phyloP scores from a whole-genome alignment of 2,329 filamentous ascomycete species.

The Periconia sp. region DNA sequence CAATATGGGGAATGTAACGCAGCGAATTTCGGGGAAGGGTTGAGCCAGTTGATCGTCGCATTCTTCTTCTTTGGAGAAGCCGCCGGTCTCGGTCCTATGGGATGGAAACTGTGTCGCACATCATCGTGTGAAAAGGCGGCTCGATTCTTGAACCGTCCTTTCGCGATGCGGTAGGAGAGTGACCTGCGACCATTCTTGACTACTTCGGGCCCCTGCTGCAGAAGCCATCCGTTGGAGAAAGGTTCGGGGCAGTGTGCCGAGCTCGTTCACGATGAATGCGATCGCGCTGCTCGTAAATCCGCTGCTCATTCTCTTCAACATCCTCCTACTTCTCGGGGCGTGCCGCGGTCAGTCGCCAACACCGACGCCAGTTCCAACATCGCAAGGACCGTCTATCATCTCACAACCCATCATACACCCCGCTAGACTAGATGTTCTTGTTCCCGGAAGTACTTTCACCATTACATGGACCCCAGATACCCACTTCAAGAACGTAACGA shows the following conservation, averaged over 20 bases:
- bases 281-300: constrained; percentile 73
- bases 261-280: not conserved
- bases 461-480: constrained; percentile 16
- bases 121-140: too few relatives aligned
- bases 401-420: constrained; percentile 19
- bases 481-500: constrained; percentile 20
- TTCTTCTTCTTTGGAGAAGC: not conserved
- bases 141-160: not conserved
- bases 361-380: constrained; percentile 8
- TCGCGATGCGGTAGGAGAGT: not conserved
- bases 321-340: constrained; percentile 53
- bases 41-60: constrained; percentile 1
- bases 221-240: not conserved
- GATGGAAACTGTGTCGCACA: too few relatives aligned
- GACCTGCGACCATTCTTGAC: not conserved
- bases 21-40: constrained; percentile 1
- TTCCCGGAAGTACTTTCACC: constrained; percentile 14
- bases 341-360: constrained; percentile 3
- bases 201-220: not conserved
- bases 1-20: constrained; percentile 6
- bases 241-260: not conserved
- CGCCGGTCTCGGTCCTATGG: too few relatives aligned
- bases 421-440: constrained; percentile 5
- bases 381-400: constrained; percentile 9
- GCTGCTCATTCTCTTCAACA: constrained; percentile 67